Evolutionary conservation across 2,329 filamentous ascomycete species (phyloP).

Genomic region (Chrysoporthe deuterocubensis): DNA sequence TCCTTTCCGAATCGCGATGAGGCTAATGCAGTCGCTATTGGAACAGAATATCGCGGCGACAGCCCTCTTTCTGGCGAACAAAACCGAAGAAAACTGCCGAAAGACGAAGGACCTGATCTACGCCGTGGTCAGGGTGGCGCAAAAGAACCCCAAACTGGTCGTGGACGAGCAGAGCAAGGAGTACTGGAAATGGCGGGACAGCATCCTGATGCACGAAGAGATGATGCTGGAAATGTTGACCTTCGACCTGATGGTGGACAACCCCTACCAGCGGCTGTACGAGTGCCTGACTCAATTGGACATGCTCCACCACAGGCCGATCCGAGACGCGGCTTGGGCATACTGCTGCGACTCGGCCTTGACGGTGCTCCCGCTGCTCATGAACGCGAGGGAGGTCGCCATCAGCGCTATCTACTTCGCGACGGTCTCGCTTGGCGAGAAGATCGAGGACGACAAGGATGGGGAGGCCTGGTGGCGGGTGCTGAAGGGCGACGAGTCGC

Average conservation of each 20-base stretch:
- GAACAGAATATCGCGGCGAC: slow-evolving; percentile 81
- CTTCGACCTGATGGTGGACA: slow-evolving; percentile 90
- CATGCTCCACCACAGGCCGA: slow-evolving; percentile 76
- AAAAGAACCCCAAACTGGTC: slow-evolving; percentile 87
- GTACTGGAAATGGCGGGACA: slow-evolving; percentile 97
- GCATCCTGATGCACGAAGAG: slow-evolving; percentile 90
- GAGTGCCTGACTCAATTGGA: slow-evolving; percentile 76
- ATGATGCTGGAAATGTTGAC: slow-evolving; percentile 88
- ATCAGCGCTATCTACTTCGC: slow-evolving; percentile 87
- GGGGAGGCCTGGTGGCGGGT: slow-evolving; percentile 88
- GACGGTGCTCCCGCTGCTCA: slow-evolving; percentile 82
- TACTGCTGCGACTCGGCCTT: slow-evolving; percentile 91
- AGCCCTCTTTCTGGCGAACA: slow-evolving; percentile 90
- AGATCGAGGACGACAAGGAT: slow-evolving; percentile 71
- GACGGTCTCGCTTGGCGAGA: slow-evolving; percentile 72
- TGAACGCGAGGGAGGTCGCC: slow-evolving; percentile 79
- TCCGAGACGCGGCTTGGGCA: slow-evolving; percentile 88
- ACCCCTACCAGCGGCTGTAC: slow-evolving; percentile 84
- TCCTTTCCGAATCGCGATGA: no score
- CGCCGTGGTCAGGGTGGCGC: slow-evolving; percentile 89
- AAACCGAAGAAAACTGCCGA: slow-evolving; percentile 94
- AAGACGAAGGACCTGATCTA: slow-evolving; percentile 96
- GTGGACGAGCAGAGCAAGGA: slow-evolving; percentile 98
- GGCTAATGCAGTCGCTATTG: slow-evolving; percentile 3
- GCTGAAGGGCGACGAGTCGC: slow-evolving; percentile 70